phyloP scores from a whole-genome alignment of 371 early-diverging fungal genomes.

The Entomophthora muscae region DNA sequence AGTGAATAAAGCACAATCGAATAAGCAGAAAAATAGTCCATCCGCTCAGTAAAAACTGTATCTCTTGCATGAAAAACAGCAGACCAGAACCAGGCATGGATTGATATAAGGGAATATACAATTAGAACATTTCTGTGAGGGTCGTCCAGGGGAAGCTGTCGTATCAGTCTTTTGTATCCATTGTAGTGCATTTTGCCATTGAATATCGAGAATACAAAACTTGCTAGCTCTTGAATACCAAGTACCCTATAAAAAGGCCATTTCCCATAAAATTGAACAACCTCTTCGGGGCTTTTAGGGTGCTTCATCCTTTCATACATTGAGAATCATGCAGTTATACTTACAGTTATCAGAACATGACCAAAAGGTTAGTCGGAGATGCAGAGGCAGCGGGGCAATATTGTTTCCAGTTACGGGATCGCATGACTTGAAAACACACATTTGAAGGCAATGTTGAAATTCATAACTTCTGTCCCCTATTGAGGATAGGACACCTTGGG shows the following conservation, averaged over 20 bases:
- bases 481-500: neutral
- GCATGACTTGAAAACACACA: neutral
- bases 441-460: neutral
- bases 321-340: constrained; percentile 63
- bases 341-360: constrained; percentile 57
- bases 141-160: neutral
- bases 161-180: neutral
- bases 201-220: constrained; percentile 71
- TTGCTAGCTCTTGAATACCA: constrained; percentile 90
- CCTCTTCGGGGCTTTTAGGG: constrained; percentile 11
- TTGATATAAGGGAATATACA: constrained; percentile 28
- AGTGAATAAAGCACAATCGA: constrained; percentile 9
- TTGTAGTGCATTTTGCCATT: constrained; percentile 59
- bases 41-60: constrained; percentile 58
- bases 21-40: constrained; percentile 90
- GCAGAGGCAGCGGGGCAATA: constrained; percentile 17
- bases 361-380: constrained; percentile 45
- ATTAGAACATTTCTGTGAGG: constrained; percentile 10
- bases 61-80: constrained; percentile 84
- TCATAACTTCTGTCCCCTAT: neutral
- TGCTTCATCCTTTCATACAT: constrained; percentile 21
- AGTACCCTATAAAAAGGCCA: constrained; percentile 84
- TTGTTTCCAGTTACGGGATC: neutral
- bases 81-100: constrained; percentile 90
- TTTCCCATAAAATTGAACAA: constrained; percentile 78